Conservation (phyloP, 2,329 filamentous ascomycete species). For the Fusarium mexicanum region DNA sequence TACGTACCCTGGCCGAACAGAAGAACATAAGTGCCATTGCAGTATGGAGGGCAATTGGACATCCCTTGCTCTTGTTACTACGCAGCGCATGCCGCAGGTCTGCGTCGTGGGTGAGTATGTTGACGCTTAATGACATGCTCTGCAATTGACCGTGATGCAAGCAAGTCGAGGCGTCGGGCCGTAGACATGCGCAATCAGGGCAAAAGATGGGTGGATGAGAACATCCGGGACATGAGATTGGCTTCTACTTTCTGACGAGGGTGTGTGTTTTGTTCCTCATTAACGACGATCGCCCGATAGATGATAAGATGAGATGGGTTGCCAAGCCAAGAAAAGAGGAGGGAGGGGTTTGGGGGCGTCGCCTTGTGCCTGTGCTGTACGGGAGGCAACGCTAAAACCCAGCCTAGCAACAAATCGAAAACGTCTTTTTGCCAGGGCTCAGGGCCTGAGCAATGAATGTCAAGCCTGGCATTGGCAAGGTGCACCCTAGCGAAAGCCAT, state of each 20-base stretch:
- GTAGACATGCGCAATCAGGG: not conserved
- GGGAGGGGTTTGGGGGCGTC: conserved; percentile 16
- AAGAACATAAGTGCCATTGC: not conserved
- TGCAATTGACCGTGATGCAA: not conserved
- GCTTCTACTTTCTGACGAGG: conserved; percentile 41
- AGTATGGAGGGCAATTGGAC: not conserved
- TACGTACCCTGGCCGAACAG: not conserved
- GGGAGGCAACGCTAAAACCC: conserved; percentile 17
- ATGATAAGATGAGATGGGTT: conserved; percentile 28
- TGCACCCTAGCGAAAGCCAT: conserved; percentile 11
- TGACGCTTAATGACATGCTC: not conserved
- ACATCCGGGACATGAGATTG: conserved; percentile 31
- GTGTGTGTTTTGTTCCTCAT: conserved; percentile 24
- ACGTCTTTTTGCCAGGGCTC: conserved; percentile 18
- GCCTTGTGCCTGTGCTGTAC: conserved; percentile 18
- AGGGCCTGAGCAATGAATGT: conserved; percentile 8
- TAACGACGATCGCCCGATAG: conserved; percentile 40
- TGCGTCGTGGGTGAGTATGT: not conserved
- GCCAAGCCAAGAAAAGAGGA: conserved; percentile 6
- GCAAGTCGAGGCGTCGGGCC: not conserved
- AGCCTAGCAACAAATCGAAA: conserved; percentile 26
- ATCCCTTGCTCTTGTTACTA: not conserved
- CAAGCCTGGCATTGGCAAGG: conserved; percentile 10
- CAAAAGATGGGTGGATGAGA: conserved; percentile 1
- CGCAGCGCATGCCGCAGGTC: not conserved